These are phyloP conservation scores for Solanum ossicruentum DNA, from an alignment of 257 asterid species.

Conservation along the genomic window DNA sequence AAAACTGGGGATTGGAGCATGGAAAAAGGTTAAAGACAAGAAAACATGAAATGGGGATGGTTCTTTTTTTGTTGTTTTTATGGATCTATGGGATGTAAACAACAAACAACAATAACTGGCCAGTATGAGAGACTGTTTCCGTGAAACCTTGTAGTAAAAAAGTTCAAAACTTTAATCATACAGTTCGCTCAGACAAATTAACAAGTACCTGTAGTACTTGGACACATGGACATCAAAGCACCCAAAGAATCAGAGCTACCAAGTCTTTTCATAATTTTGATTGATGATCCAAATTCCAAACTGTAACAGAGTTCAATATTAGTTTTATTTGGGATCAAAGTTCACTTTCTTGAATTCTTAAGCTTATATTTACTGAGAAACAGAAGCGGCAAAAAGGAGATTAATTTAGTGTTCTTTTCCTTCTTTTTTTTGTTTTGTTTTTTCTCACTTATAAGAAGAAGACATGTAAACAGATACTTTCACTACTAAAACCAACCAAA, in stretches of 20 bases:
- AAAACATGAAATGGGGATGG: conserved; percentile 22
- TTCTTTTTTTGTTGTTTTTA: neutral
- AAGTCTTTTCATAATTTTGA: conserved; percentile 60
- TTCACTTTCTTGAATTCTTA: neutral
- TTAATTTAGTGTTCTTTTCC: neutral
- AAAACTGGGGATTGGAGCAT: neutral
- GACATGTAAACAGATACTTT: conserved; percentile 18
- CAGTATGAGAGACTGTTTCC: too few species aligned
- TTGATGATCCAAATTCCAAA: neutral
- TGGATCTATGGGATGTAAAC: conserved; percentile 3
- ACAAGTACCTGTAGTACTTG: conserved; percentile 68
- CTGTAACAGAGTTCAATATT: conserved; percentile 1
- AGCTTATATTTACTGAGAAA: neutral
- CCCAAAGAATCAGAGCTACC: conserved; percentile 69
- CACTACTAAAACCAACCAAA: conserved; percentile 36
- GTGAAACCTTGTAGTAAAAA: neutral
- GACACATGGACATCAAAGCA: conserved; percentile 82
- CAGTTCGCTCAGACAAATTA: neutral
- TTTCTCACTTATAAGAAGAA: conserved; percentile 17
- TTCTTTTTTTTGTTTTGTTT: neutral
- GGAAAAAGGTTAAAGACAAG: conserved; percentile 19
- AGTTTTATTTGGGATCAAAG: neutral
- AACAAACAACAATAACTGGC: neutral
- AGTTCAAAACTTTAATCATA: neutral
- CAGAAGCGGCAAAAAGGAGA: neutral